Conservation (phyloP, 768 basidiomycete genomes). For the Pilatotrama ljubarskyi region DNA sequence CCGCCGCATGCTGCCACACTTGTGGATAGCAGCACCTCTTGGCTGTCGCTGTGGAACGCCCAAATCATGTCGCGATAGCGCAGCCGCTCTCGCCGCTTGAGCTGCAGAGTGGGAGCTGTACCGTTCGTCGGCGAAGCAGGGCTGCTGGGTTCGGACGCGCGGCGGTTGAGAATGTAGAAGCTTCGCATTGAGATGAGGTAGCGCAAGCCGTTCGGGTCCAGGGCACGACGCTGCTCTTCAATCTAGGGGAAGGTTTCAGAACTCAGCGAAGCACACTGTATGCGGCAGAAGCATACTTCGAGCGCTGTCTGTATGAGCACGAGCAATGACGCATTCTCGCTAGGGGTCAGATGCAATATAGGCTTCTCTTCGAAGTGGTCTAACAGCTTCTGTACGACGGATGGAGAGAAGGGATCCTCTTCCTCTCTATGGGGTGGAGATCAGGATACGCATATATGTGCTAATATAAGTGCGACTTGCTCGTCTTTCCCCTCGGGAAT, state of each 20-base stretch:
- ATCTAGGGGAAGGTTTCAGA: neutral
- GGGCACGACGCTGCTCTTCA: constrained; percentile 85
- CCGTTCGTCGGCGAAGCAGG: constrained; percentile 39
- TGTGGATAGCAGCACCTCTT: constrained; percentile 75
- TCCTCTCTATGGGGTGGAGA: constrained; percentile 46
- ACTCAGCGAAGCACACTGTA: constrained; percentile 42
- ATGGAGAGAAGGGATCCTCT: constrained; percentile 60
- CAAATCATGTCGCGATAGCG: constrained; percentile 94
- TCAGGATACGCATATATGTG: neutral
- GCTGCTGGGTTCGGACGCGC: constrained; percentile 51
- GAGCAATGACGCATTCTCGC: constrained; percentile 82
- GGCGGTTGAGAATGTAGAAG: constrained; percentile 81
- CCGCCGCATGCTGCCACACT: constrained; percentile 73
- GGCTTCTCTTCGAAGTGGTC: constrained; percentile 61
- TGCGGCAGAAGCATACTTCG: constrained; percentile 59
- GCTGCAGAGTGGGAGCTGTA: constrained; percentile 35
- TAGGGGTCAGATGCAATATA: constrained; percentile 68
- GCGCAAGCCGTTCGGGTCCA: constrained; percentile 90
- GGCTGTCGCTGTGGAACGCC: constrained; percentile 95
- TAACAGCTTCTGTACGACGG: constrained; percentile 60
- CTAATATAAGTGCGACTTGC: constrained; percentile 37
- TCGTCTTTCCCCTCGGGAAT: constrained; percentile 41
- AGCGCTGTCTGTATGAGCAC: constrained; percentile 86
- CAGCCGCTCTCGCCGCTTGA: constrained; percentile 71
- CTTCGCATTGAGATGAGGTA: constrained; percentile 93